Percentiles rank a stretch among this genome's conserved stretches.
phyloP scores from a whole-genome alignment of 208 protist genomes.

The Acanthamoeba healyi region DNA sequence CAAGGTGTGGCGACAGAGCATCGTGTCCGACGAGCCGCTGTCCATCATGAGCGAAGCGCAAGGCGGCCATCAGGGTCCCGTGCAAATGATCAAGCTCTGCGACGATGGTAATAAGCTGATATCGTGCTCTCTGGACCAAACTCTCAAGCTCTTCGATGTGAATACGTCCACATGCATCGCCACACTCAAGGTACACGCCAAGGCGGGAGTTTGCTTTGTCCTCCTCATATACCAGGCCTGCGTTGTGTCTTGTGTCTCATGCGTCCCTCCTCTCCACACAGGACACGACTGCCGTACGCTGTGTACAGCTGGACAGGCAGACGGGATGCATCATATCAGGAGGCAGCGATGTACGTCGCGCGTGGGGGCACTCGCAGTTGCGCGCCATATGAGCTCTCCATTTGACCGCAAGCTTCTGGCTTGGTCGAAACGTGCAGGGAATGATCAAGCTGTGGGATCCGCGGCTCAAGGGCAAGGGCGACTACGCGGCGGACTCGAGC shows the following conservation, averaged over 20 bases:
- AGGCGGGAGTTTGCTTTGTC: too few relatives aligned
- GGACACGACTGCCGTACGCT: conserved; percentile 8
- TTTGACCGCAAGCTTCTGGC: too few relatives aligned
- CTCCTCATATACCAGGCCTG: not conserved
- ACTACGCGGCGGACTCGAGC: not conserved
- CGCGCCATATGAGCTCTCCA: too few relatives aligned
- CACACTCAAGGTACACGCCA: conserved; percentile 34
- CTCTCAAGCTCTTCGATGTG: conserved; percentile 43
- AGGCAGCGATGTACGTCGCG: conserved; percentile 23
- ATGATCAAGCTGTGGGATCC: conserved; percentile 65
- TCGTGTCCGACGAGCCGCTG: not conserved
- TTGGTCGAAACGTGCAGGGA: not conserved
- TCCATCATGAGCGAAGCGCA: not conserved
- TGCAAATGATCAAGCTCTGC: conserved; percentile 49
- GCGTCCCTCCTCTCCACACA: not conserved
- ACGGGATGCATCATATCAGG: conserved; percentile 55
- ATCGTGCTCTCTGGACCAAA: conserved; percentile 52
- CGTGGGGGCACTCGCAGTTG: too few relatives aligned
- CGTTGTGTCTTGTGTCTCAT: not conserved
- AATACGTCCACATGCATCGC: not conserved
- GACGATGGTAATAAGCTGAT: not conserved
- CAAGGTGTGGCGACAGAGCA: conserved; percentile 46
- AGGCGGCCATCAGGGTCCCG: conserved; percentile 1
- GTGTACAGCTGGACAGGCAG: conserved; percentile 7
- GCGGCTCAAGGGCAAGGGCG: not conserved